phyloP scores from a whole-genome alignment of 2,329 filamentous ascomycete species.

The Tolypocladium tropicale region DNA sequence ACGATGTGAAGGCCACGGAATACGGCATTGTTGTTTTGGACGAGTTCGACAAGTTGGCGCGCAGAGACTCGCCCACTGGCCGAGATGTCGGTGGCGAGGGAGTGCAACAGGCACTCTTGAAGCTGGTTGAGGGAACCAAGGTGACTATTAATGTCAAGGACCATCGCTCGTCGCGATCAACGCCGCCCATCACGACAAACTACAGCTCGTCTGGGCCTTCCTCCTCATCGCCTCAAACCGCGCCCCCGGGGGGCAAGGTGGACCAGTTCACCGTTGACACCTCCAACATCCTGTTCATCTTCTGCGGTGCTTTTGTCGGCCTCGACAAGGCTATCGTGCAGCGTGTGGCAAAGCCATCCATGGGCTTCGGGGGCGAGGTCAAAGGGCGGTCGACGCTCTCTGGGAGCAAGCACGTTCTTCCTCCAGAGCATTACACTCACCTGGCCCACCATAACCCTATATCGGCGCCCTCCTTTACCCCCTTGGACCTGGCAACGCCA shows the following conservation, averaged over 20 bases:
- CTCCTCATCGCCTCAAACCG: conserved; percentile 33
- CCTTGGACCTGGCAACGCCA: conserved; percentile 63
- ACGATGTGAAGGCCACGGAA: conserved; percentile 75
- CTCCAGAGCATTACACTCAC: conserved; percentile 48
- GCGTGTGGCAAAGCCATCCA: conserved; percentile 73
- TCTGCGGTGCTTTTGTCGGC: conserved; percentile 89
- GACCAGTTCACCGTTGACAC: conserved; percentile 73
- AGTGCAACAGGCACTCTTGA: conserved; percentile 89
- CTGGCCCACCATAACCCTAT: conserved; percentile 41
- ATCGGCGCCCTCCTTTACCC: conserved; percentile 34
- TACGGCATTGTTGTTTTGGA: conserved; percentile 92
- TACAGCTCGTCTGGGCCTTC: conserved; percentile 34
- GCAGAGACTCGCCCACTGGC: conserved; percentile 75
- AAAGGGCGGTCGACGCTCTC: conserved; percentile 42
- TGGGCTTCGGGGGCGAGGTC: conserved; percentile 85
- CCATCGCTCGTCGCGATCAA: conserved; percentile 48
- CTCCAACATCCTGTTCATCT: conserved; percentile 94
- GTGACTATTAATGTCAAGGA: conserved; percentile 85
- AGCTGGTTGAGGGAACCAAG: conserved; percentile 93
- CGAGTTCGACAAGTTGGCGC: conserved; percentile 95
- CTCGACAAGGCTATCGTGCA: conserved; percentile 80
- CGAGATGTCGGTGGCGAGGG: conserved; percentile 94
- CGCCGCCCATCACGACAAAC: conserved; percentile 41
- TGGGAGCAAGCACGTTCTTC: conserved; percentile 47
- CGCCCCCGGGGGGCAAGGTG: conserved; percentile 38